Conservation (phyloP, 2,329 filamentous ascomycete species). For the Xylariaceae sp. region DNA sequence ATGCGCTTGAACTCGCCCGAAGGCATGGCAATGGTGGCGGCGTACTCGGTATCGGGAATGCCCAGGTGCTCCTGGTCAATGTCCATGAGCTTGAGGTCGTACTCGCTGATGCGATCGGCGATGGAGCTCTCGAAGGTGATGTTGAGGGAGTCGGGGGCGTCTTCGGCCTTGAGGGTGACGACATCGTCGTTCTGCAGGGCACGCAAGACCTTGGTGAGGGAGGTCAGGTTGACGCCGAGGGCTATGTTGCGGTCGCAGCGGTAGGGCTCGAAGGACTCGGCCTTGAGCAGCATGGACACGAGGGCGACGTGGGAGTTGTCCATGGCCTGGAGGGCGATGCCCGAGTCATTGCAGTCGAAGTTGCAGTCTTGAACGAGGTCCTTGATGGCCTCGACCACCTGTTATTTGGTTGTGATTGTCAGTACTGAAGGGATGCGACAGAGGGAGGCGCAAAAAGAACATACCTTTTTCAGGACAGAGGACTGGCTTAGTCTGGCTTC, state of each 20-base stretch:
- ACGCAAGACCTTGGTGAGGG: conserved; percentile 94
- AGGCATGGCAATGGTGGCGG: conserved; percentile 86
- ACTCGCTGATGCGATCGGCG: conserved; percentile 92
- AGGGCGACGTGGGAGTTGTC: conserved; percentile 99
- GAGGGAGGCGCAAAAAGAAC: neutral
- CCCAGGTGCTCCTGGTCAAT: conserved; percentile 99
- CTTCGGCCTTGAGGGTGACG: conserved; percentile 93
- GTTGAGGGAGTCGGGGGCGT: conserved; percentile 93
- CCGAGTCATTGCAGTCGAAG: conserved; percentile 99
- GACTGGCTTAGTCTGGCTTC: conserved; percentile 97
- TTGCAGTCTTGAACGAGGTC: conserved; percentile 99
- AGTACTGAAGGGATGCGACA: conserved; percentile 12
- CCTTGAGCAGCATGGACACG: conserved; percentile 97
- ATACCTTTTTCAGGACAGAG: conserved; percentile 87
- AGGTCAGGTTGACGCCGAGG: conserved; percentile 93
- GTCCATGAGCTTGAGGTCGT: conserved; percentile 99
- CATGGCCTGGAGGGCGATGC: conserved; percentile 98
- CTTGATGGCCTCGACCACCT: conserved; percentile 99
- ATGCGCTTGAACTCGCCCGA: conserved; percentile 89
- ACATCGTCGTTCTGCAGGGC: conserved; percentile 93
- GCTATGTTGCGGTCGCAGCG: conserved; percentile 99
- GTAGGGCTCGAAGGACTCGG: conserved; percentile 90
- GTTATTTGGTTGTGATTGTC: conserved; percentile 11
- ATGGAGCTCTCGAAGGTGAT: conserved; percentile 88
- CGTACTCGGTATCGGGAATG: conserved; percentile 98